phyloP scores from a whole-genome alignment of 345 rosid genomes.

The Physaria fendleri region DNA sequence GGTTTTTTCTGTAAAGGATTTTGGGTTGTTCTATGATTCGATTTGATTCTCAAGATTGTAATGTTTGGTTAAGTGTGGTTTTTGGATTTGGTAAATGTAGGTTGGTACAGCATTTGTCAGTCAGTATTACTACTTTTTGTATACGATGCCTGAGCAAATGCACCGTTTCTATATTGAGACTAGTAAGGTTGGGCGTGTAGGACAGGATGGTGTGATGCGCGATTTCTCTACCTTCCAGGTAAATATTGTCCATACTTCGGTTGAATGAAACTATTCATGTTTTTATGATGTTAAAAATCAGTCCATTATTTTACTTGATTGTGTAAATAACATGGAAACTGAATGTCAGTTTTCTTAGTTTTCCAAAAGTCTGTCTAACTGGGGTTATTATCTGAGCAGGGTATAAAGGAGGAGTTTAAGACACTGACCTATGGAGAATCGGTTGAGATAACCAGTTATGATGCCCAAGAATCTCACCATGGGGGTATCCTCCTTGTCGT shows the following conservation, averaged over 20 bases:
- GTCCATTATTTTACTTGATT: too few species aligned
- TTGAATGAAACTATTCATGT: too few species aligned
- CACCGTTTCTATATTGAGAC: slow-evolving; percentile 42
- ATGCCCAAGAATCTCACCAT: slow-evolving; percentile 55
- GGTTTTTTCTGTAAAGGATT: neutral
- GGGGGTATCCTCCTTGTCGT: slow-evolving; percentile 65
- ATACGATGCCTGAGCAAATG: slow-evolving; percentile 37
- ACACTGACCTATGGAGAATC: slow-evolving; percentile 44
- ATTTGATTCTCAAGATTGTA: neutral
- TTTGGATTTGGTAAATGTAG: slow-evolving; percentile 21
- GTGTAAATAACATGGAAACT: neutral
- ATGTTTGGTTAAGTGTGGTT: neutral
- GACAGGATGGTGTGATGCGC: slow-evolving; percentile 32
- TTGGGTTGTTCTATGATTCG: neutral
- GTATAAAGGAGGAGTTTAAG: slow-evolving; percentile 59
- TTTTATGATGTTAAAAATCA: too few species aligned
- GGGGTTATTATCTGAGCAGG: slow-evolving; percentile 37
- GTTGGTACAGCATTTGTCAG: slow-evolving; percentile 42
- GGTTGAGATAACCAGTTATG: slow-evolving; percentile 46
- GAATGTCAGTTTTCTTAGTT: neutral
- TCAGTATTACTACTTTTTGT: slow-evolving; percentile 44
- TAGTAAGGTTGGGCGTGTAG: slow-evolving; percentile 44
- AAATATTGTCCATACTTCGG: too few species aligned
- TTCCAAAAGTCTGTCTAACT: slow-evolving; percentile 18
- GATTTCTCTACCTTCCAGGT: slow-evolving; percentile 27